Conservation (phyloP, 768 basidiomycete species). For the Psilocybe cubensis region DNA sequence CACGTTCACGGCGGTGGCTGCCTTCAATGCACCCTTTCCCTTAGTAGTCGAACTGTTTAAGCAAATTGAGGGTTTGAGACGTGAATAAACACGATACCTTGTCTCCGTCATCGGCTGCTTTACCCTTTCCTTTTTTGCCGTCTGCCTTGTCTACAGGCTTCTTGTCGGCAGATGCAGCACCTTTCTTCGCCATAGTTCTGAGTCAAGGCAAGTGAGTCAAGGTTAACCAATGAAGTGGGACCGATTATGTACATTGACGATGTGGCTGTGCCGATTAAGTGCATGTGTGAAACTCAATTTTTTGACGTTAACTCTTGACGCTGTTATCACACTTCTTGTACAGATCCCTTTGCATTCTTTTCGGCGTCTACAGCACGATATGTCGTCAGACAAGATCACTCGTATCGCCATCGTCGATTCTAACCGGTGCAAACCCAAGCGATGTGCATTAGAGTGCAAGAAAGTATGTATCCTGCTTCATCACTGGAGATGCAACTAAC, state of each 20-base stretch:
- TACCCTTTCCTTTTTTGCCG: conserved; percentile 49
- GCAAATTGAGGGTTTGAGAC: neutral
- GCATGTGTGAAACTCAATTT: conserved; percentile 14
- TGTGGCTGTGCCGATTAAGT: conserved; percentile 30
- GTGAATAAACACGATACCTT: conserved; percentile 33
- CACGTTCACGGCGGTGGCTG: conserved; percentile 83
- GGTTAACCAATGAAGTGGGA: conserved; percentile 19
- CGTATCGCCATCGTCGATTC: conserved; percentile 95
- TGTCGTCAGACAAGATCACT: conserved; percentile 97
- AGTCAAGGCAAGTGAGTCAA: neutral
- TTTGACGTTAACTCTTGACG: conserved; percentile 12
- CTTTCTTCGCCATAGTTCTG: conserved; percentile 40
- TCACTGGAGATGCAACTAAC: conserved; percentile 2
- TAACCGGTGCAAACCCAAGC: conserved; percentile 95
- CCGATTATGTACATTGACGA: conserved; percentile 19
- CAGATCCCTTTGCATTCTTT: conserved; percentile 11
- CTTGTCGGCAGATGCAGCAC: conserved; percentile 29
- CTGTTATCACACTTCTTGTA: conserved; percentile 17
- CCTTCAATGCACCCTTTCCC: conserved; percentile 67
- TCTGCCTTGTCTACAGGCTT: conserved; percentile 36
- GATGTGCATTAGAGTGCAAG: conserved; percentile 98
- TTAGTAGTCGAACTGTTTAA: conserved; percentile 19
- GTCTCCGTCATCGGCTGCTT: conserved; percentile 36
- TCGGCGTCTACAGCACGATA: conserved; percentile 29
- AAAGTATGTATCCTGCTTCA: conserved; percentile 56